A percentile compares a stretch with the other conserved stretches of the same genome.
These are phyloP conservation scores for Phytophthora crassamura DNA, from an alignment of 352 stramenopile species.

Conservation along the genomic window DNA sequence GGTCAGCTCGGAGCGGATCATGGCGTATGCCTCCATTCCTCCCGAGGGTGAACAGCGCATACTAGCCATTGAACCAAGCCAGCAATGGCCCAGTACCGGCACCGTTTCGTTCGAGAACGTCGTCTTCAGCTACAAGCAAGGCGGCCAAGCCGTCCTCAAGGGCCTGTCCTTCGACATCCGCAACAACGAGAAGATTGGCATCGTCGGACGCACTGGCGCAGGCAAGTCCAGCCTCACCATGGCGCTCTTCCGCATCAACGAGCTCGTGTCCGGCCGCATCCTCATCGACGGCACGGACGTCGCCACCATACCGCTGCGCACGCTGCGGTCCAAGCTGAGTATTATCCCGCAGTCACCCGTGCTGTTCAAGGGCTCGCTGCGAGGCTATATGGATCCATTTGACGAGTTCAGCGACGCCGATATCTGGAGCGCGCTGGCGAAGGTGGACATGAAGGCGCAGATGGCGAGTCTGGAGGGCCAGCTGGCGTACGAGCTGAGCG, in stretches of 20 bases:
- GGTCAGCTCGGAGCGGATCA: slow-evolving; percentile 53
- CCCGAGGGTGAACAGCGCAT: slow-evolving; percentile 24
- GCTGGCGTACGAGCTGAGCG: slow-evolving; percentile 25
- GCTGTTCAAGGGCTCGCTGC: slow-evolving; percentile 90
- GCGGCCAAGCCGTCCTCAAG: slow-evolving; percentile 52
- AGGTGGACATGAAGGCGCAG: slow-evolving; percentile 69
- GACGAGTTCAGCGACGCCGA: slow-evolving; percentile 75
- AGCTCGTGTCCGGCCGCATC: slow-evolving; percentile 61
- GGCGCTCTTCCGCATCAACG: slow-evolving; percentile 88
- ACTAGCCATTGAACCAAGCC: slow-evolving; percentile 28
- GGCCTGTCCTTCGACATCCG: slow-evolving; percentile 62
- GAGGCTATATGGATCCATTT: slow-evolving; percentile 92
- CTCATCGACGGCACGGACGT: slow-evolving; percentile 55
- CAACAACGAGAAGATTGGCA: slow-evolving; percentile 72
- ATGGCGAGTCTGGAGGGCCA: slow-evolving; percentile 26
- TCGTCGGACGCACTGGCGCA: slow-evolving; percentile 88
- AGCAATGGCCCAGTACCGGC: slow-evolving; percentile 75
- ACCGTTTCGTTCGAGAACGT: slow-evolving; percentile 44
- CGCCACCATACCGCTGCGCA: slow-evolving; percentile 36
- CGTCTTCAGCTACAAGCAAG: slow-evolving; percentile 77
- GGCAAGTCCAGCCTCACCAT: slow-evolving; percentile 89
- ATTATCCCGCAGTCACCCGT: slow-evolving; percentile 82
- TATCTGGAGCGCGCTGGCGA: slow-evolving; percentile 78
- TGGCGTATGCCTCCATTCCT: slow-evolving; percentile 49
- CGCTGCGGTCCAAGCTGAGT: slow-evolving; percentile 38